These are phyloP conservation scores for Penicillium steckii DNA, from an alignment of 495 filamentous ascomycete genomes.

Conservation along the genomic window DNA sequence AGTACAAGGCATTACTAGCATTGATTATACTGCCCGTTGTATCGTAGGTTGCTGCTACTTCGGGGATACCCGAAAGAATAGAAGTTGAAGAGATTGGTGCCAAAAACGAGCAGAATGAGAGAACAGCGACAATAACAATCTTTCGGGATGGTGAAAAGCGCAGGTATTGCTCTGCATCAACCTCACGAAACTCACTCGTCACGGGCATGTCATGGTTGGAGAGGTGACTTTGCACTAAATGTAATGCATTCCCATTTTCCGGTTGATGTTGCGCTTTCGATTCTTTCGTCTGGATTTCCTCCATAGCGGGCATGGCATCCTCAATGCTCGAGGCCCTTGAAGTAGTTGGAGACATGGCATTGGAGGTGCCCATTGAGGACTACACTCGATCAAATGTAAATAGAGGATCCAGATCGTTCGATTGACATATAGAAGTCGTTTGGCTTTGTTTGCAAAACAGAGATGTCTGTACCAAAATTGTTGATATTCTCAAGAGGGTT, in stretches of 20 bases:
- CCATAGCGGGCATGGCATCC: slow-evolving; percentile 6
- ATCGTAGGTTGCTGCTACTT: slow-evolving; percentile 60
- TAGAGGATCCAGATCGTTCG: not conserved
- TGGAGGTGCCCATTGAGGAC: not conserved
- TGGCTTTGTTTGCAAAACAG: not conserved
- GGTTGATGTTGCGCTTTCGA: slow-evolving; percentile 12
- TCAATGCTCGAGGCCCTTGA: slow-evolving; percentile 19
- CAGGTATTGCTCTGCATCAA: slow-evolving; percentile 48
- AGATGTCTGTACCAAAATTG: not conserved
- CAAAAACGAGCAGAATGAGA: slow-evolving; percentile 67
- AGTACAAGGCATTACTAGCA: slow-evolving; percentile 66
- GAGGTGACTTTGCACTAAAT: slow-evolving; percentile 27
- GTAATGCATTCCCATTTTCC: slow-evolving; percentile 11
- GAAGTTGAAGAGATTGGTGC: slow-evolving; percentile 68
- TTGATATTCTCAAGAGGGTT: not conserved
- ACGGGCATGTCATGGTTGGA: slow-evolving; percentile 37
- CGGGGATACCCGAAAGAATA: slow-evolving; percentile 67
- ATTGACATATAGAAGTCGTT: not conserved
- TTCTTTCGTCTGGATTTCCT: slow-evolving; percentile 10
- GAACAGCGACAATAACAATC: slow-evolving; percentile 56
- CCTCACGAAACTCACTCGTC: slow-evolving; percentile 26
- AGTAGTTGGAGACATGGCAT: slow-evolving; percentile 12
- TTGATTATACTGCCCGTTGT: slow-evolving; percentile 67
- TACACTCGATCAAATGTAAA: not conserved
- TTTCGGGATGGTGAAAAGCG: slow-evolving; percentile 57